Percentiles rank a stretch among this genome's conserved stretches.
These are phyloP conservation scores for Lasiodiplodia theobromae DNA, from an alignment of 2,329 filamentous ascomycete genomes.

Conservation along the genomic window DNA sequence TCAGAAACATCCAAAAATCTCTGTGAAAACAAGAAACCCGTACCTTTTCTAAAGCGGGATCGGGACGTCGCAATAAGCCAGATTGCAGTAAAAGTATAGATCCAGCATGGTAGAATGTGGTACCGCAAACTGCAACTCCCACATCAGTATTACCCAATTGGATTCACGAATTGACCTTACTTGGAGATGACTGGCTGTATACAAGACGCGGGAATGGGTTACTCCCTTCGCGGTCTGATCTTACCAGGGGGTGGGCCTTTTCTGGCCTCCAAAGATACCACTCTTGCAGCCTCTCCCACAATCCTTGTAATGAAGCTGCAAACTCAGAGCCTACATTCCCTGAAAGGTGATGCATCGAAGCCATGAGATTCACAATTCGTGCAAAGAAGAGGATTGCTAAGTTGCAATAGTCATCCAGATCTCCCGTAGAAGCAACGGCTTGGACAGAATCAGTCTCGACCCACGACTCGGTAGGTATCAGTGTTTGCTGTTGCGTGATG, in stretches of 20 bases:
- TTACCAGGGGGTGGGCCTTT: background rate
- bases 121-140: background rate
- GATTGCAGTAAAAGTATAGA: constrained; percentile 1
- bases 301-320: background rate
- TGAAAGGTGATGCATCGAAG: background rate
- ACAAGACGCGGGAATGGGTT: background rate
- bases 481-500: background rate
- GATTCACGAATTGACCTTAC: background rate
- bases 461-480: constrained; percentile 17
- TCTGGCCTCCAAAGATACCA: background rate
- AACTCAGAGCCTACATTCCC: background rate
- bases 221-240: background rate
- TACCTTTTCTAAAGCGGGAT: background rate
- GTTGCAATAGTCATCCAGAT: constrained; percentile 9
- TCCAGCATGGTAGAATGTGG: constrained; percentile 3
- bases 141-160: background rate
- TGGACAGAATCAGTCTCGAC: background rate
- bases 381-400: constrained; percentile 11
- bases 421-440: background rate
- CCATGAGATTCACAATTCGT: background rate
- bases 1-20: background rate
- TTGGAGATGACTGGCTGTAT: constrained; percentile 12
- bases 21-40: background rate
- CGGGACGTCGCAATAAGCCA: background rate
- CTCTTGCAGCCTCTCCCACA: background rate